Conservation (phyloP, 73 alveolate genomes). For the Symbiodinium pilosum region DNA sequence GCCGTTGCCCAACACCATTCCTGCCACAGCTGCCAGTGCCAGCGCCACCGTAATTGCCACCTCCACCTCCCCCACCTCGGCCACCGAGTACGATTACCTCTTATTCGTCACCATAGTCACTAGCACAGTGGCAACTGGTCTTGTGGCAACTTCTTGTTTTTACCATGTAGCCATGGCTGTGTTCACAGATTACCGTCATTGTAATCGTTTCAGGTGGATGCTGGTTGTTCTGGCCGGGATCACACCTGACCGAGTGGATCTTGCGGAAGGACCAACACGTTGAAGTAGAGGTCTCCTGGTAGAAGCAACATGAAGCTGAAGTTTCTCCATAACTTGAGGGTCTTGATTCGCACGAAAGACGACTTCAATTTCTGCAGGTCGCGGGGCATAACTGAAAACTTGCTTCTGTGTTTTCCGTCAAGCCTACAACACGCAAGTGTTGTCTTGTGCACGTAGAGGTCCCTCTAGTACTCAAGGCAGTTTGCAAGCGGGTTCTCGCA, state of each 20-base stretch:
- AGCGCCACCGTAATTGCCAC: too few relatives aligned
- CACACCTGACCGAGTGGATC: constrained; percentile 37
- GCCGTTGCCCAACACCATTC: too few relatives aligned
- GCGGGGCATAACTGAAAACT: too few relatives aligned
- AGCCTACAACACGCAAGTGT: too few relatives aligned
- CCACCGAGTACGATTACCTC: too few relatives aligned
- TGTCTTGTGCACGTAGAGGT: too few relatives aligned
- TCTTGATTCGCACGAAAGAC: neutral
- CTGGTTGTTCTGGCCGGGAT: constrained; percentile 36
- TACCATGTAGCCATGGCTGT: neutral
- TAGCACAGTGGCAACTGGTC: neutral
- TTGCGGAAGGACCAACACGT: constrained; percentile 5
- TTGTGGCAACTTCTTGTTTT: neutral
- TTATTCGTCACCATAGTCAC: too few relatives aligned
- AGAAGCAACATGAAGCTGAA: neutral
- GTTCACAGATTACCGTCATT: neutral
- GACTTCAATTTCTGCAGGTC: too few relatives aligned
- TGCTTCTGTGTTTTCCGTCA: too few relatives aligned
- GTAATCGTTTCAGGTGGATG: constrained; percentile 29
- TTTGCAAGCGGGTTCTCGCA: neutral
- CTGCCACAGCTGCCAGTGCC: too few relatives aligned
- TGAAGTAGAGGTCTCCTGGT: neutral
- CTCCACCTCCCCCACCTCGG: too few relatives aligned
- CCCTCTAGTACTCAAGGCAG: too few relatives aligned
- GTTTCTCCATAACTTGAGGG: neutral